These are phyloP conservation scores for Triangularia setosa DNA, from an alignment of 2,329 filamentous ascomycete species.

Conservation along the genomic window DNA sequence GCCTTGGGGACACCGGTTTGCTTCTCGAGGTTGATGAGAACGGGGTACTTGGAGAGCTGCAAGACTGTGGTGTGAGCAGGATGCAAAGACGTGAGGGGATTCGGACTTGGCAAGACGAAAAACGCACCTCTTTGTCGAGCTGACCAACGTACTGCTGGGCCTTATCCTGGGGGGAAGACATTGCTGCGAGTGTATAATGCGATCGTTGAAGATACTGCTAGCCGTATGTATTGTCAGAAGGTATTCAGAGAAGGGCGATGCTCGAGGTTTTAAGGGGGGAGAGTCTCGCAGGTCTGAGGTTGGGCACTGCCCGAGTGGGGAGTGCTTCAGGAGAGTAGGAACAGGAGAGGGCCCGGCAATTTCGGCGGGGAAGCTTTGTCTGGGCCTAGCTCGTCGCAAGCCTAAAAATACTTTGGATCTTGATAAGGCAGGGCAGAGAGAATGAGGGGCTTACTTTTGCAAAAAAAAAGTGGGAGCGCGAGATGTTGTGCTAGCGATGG, in stretches of 20 bases:
- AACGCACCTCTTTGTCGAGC: conserved; percentile 77
- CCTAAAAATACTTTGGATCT: neutral
- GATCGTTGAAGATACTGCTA: neutral
- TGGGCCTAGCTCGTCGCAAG: neutral
- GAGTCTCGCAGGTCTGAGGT: neutral
- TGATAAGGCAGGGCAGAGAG: neutral
- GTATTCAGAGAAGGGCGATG: neutral
- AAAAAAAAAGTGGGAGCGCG: neutral
- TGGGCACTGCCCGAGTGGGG: conserved; percentile 14
- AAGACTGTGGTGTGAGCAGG: conserved; percentile 16
- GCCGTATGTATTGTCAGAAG: neutral
- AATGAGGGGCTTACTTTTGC: neutral
- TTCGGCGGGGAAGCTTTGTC: conserved; percentile 6
- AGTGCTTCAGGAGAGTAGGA: neutral
- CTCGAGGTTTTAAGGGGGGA: conserved; percentile 18
- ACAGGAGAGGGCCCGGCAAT: conserved; percentile 12
- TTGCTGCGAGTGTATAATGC: conserved; percentile 38
- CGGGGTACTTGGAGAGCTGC: conserved; percentile 81
- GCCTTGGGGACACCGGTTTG: conserved; percentile 79
- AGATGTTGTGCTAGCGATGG: neutral
- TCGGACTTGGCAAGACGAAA: conserved; percentile 8
- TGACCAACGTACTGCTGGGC: conserved; percentile 71
- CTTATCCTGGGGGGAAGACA: conserved; percentile 72
- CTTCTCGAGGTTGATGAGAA: conserved; percentile 81
- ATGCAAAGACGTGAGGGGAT: neutral